A percentile compares a stretch with the other conserved stretches of the same genome.
phyloP scores from a whole-genome alignment of 441 rosid species.

The Biscutella laevigata region DNA sequence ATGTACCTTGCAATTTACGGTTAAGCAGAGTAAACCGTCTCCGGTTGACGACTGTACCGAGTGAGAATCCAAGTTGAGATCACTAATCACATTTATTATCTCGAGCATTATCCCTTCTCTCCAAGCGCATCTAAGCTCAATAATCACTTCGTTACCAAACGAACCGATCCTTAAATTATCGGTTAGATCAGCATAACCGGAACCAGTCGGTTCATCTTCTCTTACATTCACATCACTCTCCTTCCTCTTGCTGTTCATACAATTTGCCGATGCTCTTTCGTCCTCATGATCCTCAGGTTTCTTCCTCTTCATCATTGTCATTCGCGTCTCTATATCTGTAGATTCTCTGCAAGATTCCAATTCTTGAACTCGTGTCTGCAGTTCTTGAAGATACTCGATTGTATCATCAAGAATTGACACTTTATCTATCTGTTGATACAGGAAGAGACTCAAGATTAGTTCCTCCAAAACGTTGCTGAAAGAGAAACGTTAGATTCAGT shows the following conservation, averaged over 20 bases:
- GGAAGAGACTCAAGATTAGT: not conserved
- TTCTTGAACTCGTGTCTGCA: constrained; percentile 53
- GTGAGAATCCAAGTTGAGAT: constrained; percentile 62
- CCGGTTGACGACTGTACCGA: constrained; percentile 62
- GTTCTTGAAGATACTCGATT: constrained; percentile 59
- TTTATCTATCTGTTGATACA: constrained; percentile 56
- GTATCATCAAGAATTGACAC: constrained; percentile 72
- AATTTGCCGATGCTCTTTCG: constrained; percentile 63
- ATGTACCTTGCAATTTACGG: constrained; percentile 63
- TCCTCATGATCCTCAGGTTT: constrained; percentile 42
- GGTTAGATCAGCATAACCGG: constrained; percentile 26
- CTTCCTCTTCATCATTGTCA: constrained; percentile 30
- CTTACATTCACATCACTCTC: constrained; percentile 33
- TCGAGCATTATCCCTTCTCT: constrained; percentile 76
- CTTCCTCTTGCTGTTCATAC: constrained; percentile 50
- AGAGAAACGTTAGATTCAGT: not conserved
- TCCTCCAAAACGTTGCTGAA: not conserved
- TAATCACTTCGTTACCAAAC: constrained; percentile 43
- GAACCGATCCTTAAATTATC: constrained; percentile 38
- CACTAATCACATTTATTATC: constrained; percentile 55
- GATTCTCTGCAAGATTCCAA: constrained; percentile 40
- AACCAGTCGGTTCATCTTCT: constrained; percentile 36
- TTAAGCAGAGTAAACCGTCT: constrained; percentile 55
- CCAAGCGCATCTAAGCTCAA: constrained; percentile 70
- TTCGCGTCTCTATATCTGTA: constrained; percentile 33